Base-by-base conservation (phyloP, 1,139 yeast species). In the Yamadazyma pseudoaaseri region DNA sequence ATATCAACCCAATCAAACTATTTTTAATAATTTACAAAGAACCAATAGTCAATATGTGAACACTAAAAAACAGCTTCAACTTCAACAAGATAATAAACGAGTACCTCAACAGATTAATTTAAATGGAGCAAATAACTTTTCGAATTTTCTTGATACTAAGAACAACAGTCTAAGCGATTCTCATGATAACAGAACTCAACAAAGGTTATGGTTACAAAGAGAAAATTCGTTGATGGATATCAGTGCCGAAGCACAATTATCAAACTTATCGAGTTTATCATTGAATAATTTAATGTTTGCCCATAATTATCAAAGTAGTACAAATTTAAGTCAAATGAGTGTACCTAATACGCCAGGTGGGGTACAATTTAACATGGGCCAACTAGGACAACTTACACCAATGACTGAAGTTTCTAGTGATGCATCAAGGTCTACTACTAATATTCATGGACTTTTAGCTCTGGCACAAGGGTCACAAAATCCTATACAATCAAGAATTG, bases 171-270 rank as follows among this genome's bases (percentile, higher is more conserved):
- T 39, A 3, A 45, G 38, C 16, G 37, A 37, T 27, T 30, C 35
- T 13, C 35, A 42, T 20, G 53, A 51, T 31, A 54, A 49, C 33
- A 70, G 95, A 56, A 85, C 95, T 0, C 95, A 86, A 51, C 92
- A 85, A 49, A 73, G 83, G 42, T 68, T 86, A 32, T 85, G 95
- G 95, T 61, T 86, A 24, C 95, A 85, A 53, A 66, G 95, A 42
- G 95, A 86, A 44, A 83, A 76, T 47, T 79, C 85, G 4, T 65
- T 81, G 28, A 63, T 81, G 64, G 86, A 80, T 49, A 59, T 79
- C 1, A 61, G 69, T 6, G 54, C 65, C 31, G 72, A 68, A 39
- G 48, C 62, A 3, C 58, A 57, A 27, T 41, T 61, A 38, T 54
- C 61, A 21, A 69, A 69, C 43, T 60, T 70, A 30, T 69, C 75